Conservation (phyloP, 306 rosid species). For the Medicago arabica region DNA sequence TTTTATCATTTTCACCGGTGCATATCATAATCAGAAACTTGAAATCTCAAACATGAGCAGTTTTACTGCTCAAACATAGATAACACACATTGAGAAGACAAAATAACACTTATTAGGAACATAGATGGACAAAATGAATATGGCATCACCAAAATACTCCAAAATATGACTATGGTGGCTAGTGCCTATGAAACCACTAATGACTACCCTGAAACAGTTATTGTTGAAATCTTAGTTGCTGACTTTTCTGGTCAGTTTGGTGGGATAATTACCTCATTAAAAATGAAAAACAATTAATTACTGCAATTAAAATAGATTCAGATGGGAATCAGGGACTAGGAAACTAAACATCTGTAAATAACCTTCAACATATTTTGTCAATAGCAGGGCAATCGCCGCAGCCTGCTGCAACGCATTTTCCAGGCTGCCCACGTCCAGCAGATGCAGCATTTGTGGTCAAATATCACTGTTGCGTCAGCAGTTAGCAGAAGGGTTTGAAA, state of each 20-base stretch:
- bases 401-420: too few species aligned
- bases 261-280: too few species aligned
- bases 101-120: background rate
- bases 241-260: too few species aligned
- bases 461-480: background rate
- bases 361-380: slow-evolving; percentile 18
- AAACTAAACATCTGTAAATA: slow-evolving; percentile 24
- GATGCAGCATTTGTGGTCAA: background rate
- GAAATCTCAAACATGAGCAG: slow-evolving; percentile 32
- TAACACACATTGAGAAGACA: background rate
- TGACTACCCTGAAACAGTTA: too few species aligned
- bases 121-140: too few species aligned
- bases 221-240: too few species aligned
- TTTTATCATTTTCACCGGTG: slow-evolving; percentile 13
- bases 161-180: too few species aligned
- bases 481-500: background rate
- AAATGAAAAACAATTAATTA: too few species aligned
- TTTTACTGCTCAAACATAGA: slow-evolving; percentile 29
- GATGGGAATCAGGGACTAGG: background rate
- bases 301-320: too few species aligned
- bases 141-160: too few species aligned
- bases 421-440: background rate
- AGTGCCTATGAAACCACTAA: too few species aligned
- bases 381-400: background rate
- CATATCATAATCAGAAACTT: slow-evolving; percentile 22